Conservation (phyloP, 768 basidiomycete genomes). For the Coprinopsis marcescibilis region DNA sequence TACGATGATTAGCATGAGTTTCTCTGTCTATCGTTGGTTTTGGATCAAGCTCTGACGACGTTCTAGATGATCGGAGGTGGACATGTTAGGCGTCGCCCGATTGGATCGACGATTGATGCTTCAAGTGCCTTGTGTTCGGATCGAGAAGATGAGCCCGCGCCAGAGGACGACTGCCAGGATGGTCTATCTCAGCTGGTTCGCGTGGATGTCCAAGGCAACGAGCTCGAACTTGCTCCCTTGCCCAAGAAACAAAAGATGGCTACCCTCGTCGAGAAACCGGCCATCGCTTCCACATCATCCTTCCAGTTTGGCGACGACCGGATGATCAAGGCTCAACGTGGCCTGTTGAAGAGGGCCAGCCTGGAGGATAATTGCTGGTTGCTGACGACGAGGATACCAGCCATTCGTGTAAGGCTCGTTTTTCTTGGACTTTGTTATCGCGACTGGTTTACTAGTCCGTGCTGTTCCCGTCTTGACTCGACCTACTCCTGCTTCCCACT, state of each 20-base stretch:
- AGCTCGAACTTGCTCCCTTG: slow-evolving; percentile 29
- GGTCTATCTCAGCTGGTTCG: slow-evolving; percentile 22
- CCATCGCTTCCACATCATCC: slow-evolving; percentile 60
- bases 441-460: slow-evolving; percentile 36
- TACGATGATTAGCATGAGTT: slow-evolving; percentile 72
- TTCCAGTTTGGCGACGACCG: slow-evolving; percentile 60
- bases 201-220: slow-evolving; percentile 20
- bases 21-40: slow-evolving; percentile 1
- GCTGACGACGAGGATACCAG: slow-evolving; percentile 63
- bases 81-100: slow-evolving; percentile 61
- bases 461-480: slow-evolving; percentile 56
- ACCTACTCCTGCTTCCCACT: slow-evolving; percentile 42
- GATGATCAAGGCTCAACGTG: slow-evolving; percentile 61
- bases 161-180: slow-evolving; percentile 6
- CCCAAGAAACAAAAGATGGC: slow-evolving; percentile 35
- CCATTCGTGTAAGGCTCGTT: slow-evolving; percentile 39
- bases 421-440: not conserved
- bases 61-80: slow-evolving; percentile 75
- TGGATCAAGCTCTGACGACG: not conserved
- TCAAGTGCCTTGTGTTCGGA: slow-evolving; percentile 67
- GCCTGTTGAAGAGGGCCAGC: slow-evolving; percentile 59
- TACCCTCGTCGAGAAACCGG: slow-evolving; percentile 52
- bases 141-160: slow-evolving; percentile 58
- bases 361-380: slow-evolving; percentile 58
- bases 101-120: slow-evolving; percentile 58